These are phyloP conservation scores for Monilinia laxa DNA, from an alignment of 2,329 filamentous ascomycete species.

Conservation along the genomic window DNA sequence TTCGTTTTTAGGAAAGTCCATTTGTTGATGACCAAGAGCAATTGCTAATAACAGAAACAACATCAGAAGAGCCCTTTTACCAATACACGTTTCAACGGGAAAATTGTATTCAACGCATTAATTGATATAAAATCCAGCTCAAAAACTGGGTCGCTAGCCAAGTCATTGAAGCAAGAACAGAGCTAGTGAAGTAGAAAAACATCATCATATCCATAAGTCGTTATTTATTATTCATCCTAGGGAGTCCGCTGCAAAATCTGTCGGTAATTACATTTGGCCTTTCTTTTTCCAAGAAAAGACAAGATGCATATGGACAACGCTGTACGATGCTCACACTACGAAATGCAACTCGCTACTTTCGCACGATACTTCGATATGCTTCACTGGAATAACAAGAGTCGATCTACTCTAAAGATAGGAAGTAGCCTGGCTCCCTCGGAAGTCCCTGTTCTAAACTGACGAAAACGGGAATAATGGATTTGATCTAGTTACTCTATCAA, in stretches of 20 bases:
- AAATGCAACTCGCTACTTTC: neutral
- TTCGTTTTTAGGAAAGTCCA: neutral
- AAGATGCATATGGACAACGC: neutral
- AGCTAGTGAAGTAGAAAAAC: conserved; percentile 3
- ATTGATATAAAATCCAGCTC: neutral
- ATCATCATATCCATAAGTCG: conserved; percentile 3
- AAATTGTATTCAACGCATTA: neutral
- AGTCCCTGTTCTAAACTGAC: neutral
- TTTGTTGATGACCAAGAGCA: neutral
- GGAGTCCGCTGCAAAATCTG: neutral
- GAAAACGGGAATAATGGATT: neutral
- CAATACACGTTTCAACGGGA: neutral
- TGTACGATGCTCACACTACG: neutral
- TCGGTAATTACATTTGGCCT: neutral
- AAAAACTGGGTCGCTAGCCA: conserved; percentile 5
- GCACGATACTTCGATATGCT: neutral
- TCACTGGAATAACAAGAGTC: neutral
- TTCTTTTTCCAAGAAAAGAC: neutral
- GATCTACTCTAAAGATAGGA: neutral
- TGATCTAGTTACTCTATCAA: neutral
- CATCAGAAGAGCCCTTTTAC: neutral
- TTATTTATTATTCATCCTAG: neutral
- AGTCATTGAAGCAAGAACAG: neutral
- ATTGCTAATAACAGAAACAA: neutral
- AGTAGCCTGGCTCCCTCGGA: neutral